Conservation (phyloP, 2,329 filamentous ascomycete species). For the Diaporthe sp. region DNA sequence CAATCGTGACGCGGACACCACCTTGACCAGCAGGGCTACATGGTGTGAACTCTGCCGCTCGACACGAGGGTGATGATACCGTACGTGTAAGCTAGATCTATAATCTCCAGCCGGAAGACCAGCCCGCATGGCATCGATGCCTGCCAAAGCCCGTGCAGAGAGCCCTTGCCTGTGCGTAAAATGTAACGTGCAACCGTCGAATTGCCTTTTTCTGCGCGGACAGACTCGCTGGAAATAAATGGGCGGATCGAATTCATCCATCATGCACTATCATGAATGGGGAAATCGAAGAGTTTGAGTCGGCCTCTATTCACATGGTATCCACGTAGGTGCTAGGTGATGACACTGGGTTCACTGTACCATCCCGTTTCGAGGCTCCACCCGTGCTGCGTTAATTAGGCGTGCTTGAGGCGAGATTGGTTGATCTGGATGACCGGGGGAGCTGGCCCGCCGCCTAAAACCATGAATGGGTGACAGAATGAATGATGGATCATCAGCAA, state of each 20-base stretch:
- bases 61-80: neutral
- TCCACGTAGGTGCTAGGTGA: neutral
- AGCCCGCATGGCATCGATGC: neutral
- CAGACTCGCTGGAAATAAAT: neutral
- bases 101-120: neutral
- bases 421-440: slow-evolving; percentile 20
- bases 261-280: slow-evolving; percentile 19
- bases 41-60: neutral
- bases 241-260: neutral
- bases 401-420: slow-evolving; percentile 11
- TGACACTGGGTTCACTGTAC: slow-evolving; percentile 6
- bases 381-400: slow-evolving; percentile 4
- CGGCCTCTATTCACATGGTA: neutral
- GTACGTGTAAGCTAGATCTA: slow-evolving; percentile 1
- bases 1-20: slow-evolving; percentile 6
- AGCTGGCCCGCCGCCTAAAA: slow-evolving; percentile 20
- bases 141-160: neutral
- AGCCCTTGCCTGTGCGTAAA: neutral
- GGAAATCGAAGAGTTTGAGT: neutral
- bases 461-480: slow-evolving; percentile 1
- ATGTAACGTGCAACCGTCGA: slow-evolving; percentile 14
- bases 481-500: neutral
- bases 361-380: slow-evolving; percentile 26
- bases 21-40: slow-evolving; percentile 1
- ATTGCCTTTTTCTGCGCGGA: neutral